A percentile compares a stretch with the other conserved stretches of the same genome.
These are phyloP conservation scores for Daldinia decipiens DNA, from an alignment of 495 filamentous ascomycete species.

Conservation along the genomic window DNA sequence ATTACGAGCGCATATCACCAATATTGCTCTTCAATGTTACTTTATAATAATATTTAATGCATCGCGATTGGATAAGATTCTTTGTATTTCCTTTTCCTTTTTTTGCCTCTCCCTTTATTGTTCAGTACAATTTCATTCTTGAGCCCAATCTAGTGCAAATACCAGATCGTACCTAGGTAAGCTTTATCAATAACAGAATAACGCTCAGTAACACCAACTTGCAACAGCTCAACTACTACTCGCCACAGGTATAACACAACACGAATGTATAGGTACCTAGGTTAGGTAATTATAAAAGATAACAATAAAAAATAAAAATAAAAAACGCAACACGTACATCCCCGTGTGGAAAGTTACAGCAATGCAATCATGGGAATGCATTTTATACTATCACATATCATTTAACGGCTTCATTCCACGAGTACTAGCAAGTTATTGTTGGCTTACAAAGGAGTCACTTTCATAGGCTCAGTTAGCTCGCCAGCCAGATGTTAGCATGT, in stretches of 20 bases:
- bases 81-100: neutral
- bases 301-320: too few species aligned
- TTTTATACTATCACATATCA: constrained; percentile 3
- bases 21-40: too few species aligned
- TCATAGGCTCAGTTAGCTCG: neutral
- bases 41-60: neutral
- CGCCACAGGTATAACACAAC: constrained; percentile 1
- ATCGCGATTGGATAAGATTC: too few species aligned
- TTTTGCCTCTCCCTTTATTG: neutral
- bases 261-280: neutral
- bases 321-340: neutral
- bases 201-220: constrained; percentile 1
- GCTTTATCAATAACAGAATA: constrained; percentile 2
- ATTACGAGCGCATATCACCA: too few species aligned
- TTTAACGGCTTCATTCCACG: neutral
- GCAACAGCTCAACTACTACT: neutral
- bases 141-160: neutral
- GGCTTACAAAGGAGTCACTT: neutral
- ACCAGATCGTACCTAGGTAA: neutral
- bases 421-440: neutral
- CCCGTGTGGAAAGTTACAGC: neutral
- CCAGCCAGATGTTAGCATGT: neutral
- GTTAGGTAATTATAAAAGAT: too few species aligned
- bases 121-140: neutral
- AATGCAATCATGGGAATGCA: neutral